Evolutionary conservation across 202 grass and related monocot genomes (phyloP), one percentile per base, ranked within the genome.

Genomic region (Hordeum pubiflorum): DNA sequence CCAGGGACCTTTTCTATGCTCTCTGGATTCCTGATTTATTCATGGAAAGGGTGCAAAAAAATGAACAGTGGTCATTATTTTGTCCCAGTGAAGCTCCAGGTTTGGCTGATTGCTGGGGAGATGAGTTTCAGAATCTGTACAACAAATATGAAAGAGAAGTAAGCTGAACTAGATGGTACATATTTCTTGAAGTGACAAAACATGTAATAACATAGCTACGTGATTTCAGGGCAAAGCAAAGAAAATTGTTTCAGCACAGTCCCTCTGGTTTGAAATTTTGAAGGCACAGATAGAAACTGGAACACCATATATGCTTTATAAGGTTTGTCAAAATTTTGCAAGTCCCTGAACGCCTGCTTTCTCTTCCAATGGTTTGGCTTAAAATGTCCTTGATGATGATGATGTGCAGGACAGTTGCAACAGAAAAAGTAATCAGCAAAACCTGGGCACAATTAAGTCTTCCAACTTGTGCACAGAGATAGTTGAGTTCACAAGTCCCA

Each of bases 1-100:
- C 94, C n/a, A 91, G 89, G 22, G 91, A 97, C 83, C 87, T 94
- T 76, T 94, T 97, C 64, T 94, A 89, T 87, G 94, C 87, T 29
- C 79, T 97, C 9, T 97, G 94, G 94, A 32, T 97, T 76, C 87
- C 91, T 29, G 94, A 97, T 93, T 76, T 97, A 34, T 97, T 97
- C 85, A 97, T 97, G 94, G 76, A 93, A 77, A 89, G 91, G 39
- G 94, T 97, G 14, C 87, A 93, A 33, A 69, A 11, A 11, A 90
- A 97, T 24, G 91, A 72, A 14, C 52, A 91, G 3, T 97, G 94
- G 94, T 91, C 94, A 36, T 48, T 97, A 18, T 97, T 97, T 86
- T 97, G 94, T 79, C 94, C 91, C 9, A 93, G 71, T 88, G 94
- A 97, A 90, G 89, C 91, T 90, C 91, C 83, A 48, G 94, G 94